A percentile compares a stretch with the other conserved stretches of the same genome.
Evolutionary conservation across 2,329 filamentous ascomycete species (phyloP).

Genomic region (Microcyclosporella mali): DNA sequence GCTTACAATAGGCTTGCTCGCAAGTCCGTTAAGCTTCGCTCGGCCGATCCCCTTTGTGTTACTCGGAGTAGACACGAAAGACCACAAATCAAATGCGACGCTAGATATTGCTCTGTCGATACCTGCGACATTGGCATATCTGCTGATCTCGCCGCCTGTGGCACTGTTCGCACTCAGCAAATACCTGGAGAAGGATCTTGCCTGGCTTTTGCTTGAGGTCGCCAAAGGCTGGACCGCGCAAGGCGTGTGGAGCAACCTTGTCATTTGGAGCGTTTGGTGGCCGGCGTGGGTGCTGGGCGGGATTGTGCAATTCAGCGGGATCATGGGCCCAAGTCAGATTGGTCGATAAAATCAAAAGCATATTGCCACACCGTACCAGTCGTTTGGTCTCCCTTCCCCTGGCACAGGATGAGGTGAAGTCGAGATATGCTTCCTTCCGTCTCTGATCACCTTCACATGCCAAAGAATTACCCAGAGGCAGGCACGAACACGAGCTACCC

Average conservation of each 20-base stretch:
- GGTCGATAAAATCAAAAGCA: too few relatives aligned
- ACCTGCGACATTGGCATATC: constrained; percentile 10
- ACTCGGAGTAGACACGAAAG: background rate
- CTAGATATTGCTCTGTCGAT: constrained; percentile 9
- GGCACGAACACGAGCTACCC: constrained; percentile 2
- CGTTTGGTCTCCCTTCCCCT: too few relatives aligned
- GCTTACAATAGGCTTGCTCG: constrained; percentile 74
- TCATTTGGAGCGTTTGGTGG: constrained; percentile 31
- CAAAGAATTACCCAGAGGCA: constrained; percentile 1
- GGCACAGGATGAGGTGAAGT: too few relatives aligned
- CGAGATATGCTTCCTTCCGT: background rate
- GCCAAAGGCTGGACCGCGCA: constrained; percentile 29
- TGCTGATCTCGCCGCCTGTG: constrained; percentile 18
- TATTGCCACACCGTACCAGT: too few relatives aligned
- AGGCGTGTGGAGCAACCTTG: constrained; percentile 28
- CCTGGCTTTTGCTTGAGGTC: constrained; percentile 23
- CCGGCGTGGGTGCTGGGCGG: constrained; percentile 29
- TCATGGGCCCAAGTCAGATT: too few relatives aligned
- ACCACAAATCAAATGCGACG: background rate
- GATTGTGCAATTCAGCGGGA: constrained; percentile 19
- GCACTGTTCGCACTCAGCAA: constrained; percentile 19
- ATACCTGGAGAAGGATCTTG: constrained; percentile 16
- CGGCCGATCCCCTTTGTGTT: constrained; percentile 24
- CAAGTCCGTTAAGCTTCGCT: constrained; percentile 72
- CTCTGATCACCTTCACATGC: background rate